These are phyloP conservation scores for Infundibulicybe gibba DNA, from an alignment of 768 basidiomycete genomes.

Conservation along the genomic window DNA sequence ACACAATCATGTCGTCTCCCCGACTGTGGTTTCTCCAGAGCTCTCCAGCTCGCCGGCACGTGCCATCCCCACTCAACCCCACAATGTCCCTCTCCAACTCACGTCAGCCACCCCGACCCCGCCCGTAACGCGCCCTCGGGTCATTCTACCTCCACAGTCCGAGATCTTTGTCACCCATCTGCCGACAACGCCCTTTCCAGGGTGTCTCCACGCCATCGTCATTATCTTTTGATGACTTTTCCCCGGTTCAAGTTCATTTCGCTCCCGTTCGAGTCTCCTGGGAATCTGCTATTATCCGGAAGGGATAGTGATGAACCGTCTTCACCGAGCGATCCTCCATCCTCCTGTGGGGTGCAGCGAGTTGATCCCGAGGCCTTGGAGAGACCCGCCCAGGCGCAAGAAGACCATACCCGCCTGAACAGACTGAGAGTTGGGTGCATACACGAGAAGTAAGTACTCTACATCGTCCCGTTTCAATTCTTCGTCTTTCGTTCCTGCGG, in stretches of 20 bases:
- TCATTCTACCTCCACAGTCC: too few relatives aligned
- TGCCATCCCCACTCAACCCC: background rate
- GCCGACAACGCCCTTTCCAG: background rate
- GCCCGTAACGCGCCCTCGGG: background rate
- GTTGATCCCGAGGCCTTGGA: conserved; percentile 20
- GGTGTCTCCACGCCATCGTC: background rate
- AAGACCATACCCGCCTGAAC: conserved; percentile 33
- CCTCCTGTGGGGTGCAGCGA: conserved; percentile 4
- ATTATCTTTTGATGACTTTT: background rate
- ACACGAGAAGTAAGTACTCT: conserved; percentile 27
- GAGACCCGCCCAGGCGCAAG: conserved; percentile 23
- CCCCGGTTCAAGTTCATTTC: background rate
- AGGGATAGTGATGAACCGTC: background rate
- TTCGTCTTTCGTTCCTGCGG: background rate
- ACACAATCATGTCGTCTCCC: background rate
- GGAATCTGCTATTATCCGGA: background rate
- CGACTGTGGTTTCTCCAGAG: background rate
- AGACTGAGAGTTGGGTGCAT: conserved; percentile 31
- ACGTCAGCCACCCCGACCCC: background rate
- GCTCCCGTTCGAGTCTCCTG: background rate
- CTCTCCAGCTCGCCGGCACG: background rate
- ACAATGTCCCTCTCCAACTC: background rate
- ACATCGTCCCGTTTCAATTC: conserved; percentile 2
- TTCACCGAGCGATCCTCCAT: conserved; percentile 4
- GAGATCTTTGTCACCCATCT: background rate